These are phyloP conservation scores for Eucalyptus polybractea DNA, from an alignment of 345 rosid genomes.

Conservation along the genomic window DNA sequence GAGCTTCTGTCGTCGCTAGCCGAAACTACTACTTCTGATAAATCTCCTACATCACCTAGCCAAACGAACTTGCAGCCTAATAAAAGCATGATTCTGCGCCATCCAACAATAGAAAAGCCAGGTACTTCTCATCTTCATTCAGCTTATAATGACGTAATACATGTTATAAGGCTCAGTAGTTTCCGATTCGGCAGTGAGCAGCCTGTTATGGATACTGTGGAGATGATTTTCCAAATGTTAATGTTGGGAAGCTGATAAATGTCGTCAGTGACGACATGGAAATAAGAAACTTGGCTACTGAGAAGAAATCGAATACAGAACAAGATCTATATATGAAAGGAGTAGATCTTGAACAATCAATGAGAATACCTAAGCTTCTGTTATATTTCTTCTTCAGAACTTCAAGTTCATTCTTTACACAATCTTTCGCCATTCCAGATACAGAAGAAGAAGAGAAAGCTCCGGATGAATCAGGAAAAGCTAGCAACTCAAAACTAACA, in stretches of 20 bases:
- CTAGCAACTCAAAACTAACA: no score
- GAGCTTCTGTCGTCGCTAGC: constrained; percentile 38
- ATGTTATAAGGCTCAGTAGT: constrained; percentile 76
- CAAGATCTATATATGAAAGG: no score
- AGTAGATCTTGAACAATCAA: no score
- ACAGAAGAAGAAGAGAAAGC: no score
- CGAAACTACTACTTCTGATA: constrained; percentile 15
- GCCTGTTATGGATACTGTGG: constrained; percentile 66
- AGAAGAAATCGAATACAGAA: no score
- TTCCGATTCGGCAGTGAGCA: constrained; percentile 74
- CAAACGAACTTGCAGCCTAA: constrained; percentile 23
- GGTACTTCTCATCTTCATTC: constrained; percentile 30
- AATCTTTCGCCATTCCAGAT: no score
- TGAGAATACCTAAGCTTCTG: no score
- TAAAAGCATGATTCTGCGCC: constrained; percentile 15
- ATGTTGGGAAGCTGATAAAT: constrained; percentile 66
- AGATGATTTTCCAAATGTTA: constrained; percentile 65
- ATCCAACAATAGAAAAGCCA: constrained; percentile 22
- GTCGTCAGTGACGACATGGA: constrained; percentile 64
- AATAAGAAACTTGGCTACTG: constrained; percentile 19
- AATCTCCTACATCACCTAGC: constrained; percentile 14
- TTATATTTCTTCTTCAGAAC: no score
- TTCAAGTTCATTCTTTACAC: no score
- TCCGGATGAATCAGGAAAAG: no score
- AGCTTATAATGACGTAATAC: constrained; percentile 73